phyloP scores from a whole-genome alignment of 257 asterid genomes.

The Fraxinus americana region DNA sequence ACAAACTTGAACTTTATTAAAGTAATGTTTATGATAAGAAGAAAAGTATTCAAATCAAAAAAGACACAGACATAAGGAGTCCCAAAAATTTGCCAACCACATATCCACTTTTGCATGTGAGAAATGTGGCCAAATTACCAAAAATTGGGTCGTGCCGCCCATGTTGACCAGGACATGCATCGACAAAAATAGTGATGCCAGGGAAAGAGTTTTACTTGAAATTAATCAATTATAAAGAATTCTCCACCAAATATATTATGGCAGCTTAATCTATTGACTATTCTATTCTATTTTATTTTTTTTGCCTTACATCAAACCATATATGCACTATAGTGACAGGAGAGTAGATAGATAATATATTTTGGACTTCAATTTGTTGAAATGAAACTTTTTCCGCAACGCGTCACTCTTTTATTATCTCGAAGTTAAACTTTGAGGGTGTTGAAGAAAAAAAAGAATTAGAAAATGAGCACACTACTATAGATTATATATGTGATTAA shows the following conservation, averaged over 20 bases:
- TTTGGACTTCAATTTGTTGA: background rate
- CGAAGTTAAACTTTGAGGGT: background rate
- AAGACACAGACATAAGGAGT: slow-evolving; percentile 4
- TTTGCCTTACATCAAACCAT: background rate
- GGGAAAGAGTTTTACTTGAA: background rate
- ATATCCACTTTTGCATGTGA: slow-evolving; percentile 9
- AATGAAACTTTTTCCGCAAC: background rate
- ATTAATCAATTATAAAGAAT: background rate
- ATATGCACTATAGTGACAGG: background rate
- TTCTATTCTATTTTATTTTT: background rate
- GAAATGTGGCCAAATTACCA: slow-evolving; percentile 20
- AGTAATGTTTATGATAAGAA: slow-evolving; percentile 14
- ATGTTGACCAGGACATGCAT: background rate
- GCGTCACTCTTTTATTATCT: background rate
- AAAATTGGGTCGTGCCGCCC: background rate
- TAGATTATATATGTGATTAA: background rate
- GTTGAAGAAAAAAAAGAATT: background rate
- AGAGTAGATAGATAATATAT: background rate
- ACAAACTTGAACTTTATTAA: background rate
- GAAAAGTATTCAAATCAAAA: slow-evolving; percentile 9
- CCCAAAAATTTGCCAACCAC: slow-evolving; percentile 1
- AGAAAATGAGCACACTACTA: background rate
- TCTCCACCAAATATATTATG: background rate
- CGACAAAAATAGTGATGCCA: background rate
- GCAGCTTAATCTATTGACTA: background rate